phyloP scores from a whole-genome alignment of 2,329 filamentous ascomycete species.

The Botryotinia globosa region DNA sequence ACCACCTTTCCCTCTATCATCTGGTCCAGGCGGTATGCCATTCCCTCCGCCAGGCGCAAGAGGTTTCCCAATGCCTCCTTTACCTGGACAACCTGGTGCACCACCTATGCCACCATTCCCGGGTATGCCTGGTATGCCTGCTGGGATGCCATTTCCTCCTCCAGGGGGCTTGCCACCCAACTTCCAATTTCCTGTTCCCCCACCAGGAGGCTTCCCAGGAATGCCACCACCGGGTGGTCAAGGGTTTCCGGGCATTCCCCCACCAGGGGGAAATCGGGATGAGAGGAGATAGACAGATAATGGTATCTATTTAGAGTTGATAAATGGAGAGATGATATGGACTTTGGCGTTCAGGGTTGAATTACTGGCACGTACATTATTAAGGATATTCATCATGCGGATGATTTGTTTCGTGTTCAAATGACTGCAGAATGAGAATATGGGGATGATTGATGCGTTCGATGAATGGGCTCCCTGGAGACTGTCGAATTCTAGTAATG shows the following conservation, averaged over 20 bases:
- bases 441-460: not conserved
- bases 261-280: conserved; percentile 18
- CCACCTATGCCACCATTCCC: conserved; percentile 26
- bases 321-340: conserved; percentile 6
- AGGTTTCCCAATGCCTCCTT: conserved; percentile 34
- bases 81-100: conserved; percentile 26
- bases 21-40: conserved; percentile 31
- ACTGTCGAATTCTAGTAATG: not conserved
- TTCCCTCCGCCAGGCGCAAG: conserved; percentile 29
- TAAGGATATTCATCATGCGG: not conserved
- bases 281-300: conserved; percentile 18
- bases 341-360: conserved; percentile 7
- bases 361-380: conserved; percentile 2
- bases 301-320: not conserved
- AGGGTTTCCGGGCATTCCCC: conserved; percentile 14
- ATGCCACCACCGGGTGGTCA: conserved; percentile 17
- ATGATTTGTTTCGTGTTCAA: not conserved
- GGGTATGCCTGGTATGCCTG: conserved; percentile 45
- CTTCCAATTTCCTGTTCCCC: conserved; percentile 47
- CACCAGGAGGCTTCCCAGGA: conserved; percentile 32
- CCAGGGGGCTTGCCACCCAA: conserved; percentile 50
- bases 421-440: not conserved
- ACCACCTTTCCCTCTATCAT: not conserved
- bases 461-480: not conserved
- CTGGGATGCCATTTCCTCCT: conserved; percentile 44